These are phyloP conservation scores for Catharanthus roseus DNA, from an alignment of 257 asterid species.

Conservation along the genomic window DNA sequence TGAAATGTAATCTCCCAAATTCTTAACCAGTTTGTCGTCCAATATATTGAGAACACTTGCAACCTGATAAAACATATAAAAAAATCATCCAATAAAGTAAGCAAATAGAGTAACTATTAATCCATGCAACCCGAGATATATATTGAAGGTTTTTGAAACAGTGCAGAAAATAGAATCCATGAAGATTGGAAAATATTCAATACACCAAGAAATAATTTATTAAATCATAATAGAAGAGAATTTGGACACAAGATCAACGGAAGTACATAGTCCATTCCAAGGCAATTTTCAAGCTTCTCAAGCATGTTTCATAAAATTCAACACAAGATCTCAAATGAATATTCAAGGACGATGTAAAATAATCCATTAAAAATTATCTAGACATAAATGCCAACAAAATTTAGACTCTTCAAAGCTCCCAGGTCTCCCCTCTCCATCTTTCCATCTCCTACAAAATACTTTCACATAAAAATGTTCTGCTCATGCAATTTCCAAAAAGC, in stretches of 20 bases:
- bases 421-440: not conserved
- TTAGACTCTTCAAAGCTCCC: not conserved
- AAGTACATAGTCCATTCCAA: not conserved
- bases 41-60: constrained; percentile 83
- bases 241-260: not conserved
- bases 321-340: not conserved
- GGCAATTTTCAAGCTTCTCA: not conserved
- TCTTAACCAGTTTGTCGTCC: constrained; percentile 66
- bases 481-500: not conserved
- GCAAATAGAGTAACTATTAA: not conserved
- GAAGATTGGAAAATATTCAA: not conserved
- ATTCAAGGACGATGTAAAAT: not conserved
- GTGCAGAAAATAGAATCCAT: not conserved
- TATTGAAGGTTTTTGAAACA: not conserved
- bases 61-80: constrained; percentile 39
- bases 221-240: not conserved
- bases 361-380: not conserved
- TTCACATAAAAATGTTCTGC: not conserved
- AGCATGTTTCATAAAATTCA: not conserved
- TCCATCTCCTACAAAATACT: not conserved
- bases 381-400: not conserved
- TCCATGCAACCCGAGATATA: not conserved
- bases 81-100: not conserved
- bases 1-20: constrained; percentile 71
- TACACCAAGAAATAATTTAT: not conserved